phyloP scores from a whole-genome alignment of 768 basidiomycete species.

The Imleria badia region DNA sequence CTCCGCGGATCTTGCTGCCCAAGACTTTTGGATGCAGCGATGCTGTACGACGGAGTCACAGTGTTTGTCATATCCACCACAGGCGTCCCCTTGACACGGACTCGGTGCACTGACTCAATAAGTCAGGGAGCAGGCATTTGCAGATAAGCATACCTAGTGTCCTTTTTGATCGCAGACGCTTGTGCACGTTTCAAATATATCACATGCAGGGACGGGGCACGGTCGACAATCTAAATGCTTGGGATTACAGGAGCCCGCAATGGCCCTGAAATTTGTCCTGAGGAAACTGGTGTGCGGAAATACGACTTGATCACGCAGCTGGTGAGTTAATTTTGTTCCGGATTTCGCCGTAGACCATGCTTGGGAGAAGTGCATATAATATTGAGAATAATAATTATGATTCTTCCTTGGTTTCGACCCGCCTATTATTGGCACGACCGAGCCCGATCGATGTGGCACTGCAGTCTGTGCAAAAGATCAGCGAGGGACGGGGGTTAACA shows the following conservation, averaged over 20 bases:
- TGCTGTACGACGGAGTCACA: slow-evolving; percentile 7
- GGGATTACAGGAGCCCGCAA: slow-evolving; percentile 5
- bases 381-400: neutral
- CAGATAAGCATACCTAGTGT: slow-evolving; percentile 8
- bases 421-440: slow-evolving; percentile 11
- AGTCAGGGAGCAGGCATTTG: neutral
- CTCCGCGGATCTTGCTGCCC: slow-evolving; percentile 22
- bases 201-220: slow-evolving; percentile 5
- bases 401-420: neutral
- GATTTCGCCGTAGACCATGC: slow-evolving; percentile 14
- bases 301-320: neutral
- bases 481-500: slow-evolving; percentile 7
- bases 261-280: slow-evolving; percentile 5
- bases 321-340: slow-evolving; percentile 6
- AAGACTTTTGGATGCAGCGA: slow-evolving; percentile 4
- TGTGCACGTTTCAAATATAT: neutral
- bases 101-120: neutral
- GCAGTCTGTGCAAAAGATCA: slow-evolving; percentile 12
- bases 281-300: neutral
- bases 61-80: slow-evolving; percentile 2
- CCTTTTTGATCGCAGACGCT: slow-evolving; percentile 1
- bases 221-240: slow-evolving; percentile 4
- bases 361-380: neutral
- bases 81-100: neutral
- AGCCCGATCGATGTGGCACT: slow-evolving; percentile 16